Conservation (phyloP, 352 stramenopile species). For the Aphanomyces euteiches region DNA sequence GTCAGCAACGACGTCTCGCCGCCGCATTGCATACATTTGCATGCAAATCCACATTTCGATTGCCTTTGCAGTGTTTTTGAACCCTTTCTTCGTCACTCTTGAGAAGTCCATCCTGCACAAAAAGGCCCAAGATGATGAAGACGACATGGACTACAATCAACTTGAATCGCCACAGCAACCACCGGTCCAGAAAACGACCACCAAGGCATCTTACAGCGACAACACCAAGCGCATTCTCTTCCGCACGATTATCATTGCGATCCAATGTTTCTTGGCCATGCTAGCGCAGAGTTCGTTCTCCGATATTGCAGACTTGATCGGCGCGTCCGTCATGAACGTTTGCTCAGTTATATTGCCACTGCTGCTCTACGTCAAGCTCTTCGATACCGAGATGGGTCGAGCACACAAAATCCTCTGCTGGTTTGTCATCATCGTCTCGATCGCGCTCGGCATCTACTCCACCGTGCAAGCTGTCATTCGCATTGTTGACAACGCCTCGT, state of each 20-base stretch:
- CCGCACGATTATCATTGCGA: constrained; percentile 45
- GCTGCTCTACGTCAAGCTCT: constrained; percentile 58
- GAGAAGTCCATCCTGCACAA: constrained; percentile 49
- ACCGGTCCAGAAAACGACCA: not conserved
- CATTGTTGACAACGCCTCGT: constrained; percentile 25
- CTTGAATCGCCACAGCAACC: not conserved
- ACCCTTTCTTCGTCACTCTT: constrained; percentile 28
- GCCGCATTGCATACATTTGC: constrained; percentile 21
- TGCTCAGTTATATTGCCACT: constrained; percentile 77
- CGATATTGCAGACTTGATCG: constrained; percentile 65
- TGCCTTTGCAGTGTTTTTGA: constrained; percentile 27
- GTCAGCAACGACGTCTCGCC: constrained; percentile 12
- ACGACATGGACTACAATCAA: not conserved
- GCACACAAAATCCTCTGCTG: constrained; percentile 19
- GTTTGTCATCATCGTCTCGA: constrained; percentile 24
- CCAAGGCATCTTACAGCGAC: not conserved
- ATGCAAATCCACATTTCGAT: constrained; percentile 32
- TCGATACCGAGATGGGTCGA: constrained; percentile 21
- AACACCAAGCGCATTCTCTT: constrained; percentile 45
- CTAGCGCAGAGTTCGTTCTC: constrained; percentile 63
- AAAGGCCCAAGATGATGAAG: constrained; percentile 33
- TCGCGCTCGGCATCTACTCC: constrained; percentile 23
- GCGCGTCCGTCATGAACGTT: constrained; percentile 53
- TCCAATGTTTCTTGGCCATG: constrained; percentile 51
- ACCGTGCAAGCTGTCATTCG: constrained; percentile 25